Base-by-base conservation (phyloP, 768 basidiomycete genomes). In the Suillus cothurnatus region DNA sequence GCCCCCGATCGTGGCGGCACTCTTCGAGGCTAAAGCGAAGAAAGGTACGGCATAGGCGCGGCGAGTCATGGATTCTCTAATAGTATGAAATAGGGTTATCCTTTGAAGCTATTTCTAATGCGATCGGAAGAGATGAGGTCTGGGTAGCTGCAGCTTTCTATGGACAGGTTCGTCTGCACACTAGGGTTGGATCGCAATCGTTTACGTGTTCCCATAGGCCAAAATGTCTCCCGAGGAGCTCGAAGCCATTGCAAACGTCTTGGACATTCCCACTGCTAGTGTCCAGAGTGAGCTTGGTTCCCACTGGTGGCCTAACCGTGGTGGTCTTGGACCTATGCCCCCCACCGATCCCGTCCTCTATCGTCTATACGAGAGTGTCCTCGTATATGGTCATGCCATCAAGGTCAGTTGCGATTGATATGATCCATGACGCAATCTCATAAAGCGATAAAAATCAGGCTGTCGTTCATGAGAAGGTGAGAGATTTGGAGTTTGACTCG, bases 91-190 rank as follows among this genome's bases (percentile, higher is more conserved):
- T 61, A 91, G 90, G 88, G 19, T 68, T 89, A 66, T 87, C 88
- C 17, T 94, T 93, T 67, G 90, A 87, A 64, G 79, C 85, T 45
- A 85, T 94, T 68, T 91, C 84, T 14, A 79, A 87, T 64, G 81
- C 80, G 8, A 83, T 94, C 61, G 86, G 83, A 28, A 88, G 83
- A 73, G 89, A 92, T 72, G 93, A 94, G 71, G 82, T 94, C 31
- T 94, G 91, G 91, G 82, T 93, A 31, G 92, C 92, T 4, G 86
- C 92, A 7, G 87, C 88, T 57, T 91, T 94, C 76, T 93, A 92
- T 69, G 92, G 88, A 8, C 92, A 93, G 80, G 90, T 90, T 65
- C 26, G 78, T 69, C 52, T 32, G 61, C 47, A 28, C 14, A 43
- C 15, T 65, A 26, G 1, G 36, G 38, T 59, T 21, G 31, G 36